Conservation (phyloP, 2,329 filamentous ascomycete species). For the Aspergillus sp. region DNA sequence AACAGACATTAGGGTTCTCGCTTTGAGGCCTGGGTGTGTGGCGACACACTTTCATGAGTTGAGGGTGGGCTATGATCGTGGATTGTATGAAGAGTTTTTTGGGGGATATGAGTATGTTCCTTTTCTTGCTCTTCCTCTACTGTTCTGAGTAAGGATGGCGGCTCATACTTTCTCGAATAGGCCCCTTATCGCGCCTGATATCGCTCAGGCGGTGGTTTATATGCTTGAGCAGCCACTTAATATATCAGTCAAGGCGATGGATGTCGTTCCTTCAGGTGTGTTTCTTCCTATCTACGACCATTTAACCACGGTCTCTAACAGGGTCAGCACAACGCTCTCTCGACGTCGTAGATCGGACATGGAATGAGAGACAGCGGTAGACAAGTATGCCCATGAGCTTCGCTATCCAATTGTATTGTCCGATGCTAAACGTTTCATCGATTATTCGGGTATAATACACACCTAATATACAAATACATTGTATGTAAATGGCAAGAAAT, state of each 20-base stretch:
- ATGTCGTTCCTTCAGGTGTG: conserved; percentile 39
- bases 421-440: neutral
- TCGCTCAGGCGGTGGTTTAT: conserved; percentile 37
- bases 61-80: conserved; percentile 38
- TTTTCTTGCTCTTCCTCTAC: neutral
- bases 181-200: conserved; percentile 37
- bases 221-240: conserved; percentile 37
- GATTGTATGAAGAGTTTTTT: conserved; percentile 38
- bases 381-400: neutral
- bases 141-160: neutral
- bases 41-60: conserved; percentile 43
- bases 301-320: neutral
- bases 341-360: conserved; percentile 24
- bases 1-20: conserved; percentile 42
- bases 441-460: neutral
- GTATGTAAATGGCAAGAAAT: neutral
- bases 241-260: conserved; percentile 40
- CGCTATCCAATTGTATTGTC: no score
- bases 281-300: neutral
- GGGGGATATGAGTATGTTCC: conserved; percentile 32
- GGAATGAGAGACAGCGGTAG: conserved; percentile 13
- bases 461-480: conserved; percentile 1
- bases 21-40: conserved; percentile 41
- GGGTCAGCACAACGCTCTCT: conserved; percentile 24
- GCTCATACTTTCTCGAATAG: conserved; percentile 1